Base-by-base conservation (phyloP, 176 grass and related monocot genomes). In the Zoysia japonica region DNA sequence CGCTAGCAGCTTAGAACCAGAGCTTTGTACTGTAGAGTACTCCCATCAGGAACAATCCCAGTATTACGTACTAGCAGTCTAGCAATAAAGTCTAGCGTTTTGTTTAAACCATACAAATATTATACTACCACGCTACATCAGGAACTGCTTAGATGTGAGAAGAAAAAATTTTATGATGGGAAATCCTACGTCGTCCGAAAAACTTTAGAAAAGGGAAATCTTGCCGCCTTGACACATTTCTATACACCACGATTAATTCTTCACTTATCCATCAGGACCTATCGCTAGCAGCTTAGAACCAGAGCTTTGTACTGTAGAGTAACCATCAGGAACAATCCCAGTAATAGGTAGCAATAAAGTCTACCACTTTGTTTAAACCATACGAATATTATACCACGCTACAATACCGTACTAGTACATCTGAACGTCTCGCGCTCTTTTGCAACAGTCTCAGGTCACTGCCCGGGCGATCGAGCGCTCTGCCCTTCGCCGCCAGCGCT, bases 301-400 rank as follows among this genome's bases (percentile, higher is more conserved):
- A 11, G 5, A 80, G 35, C 63, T 28, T 19, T 17, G 38, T 4
- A 28, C 5, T 1, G 5, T 69, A 7, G 50, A 69, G 8, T 80
- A 65, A 19, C 78, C 78, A 36, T 0, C 5, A 11, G 51, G 65
- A 80, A 80, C 78, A 59, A 9, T 69, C 36, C 78, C 78, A 59
- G 57, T 80, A 17, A 1, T 80, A 15, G 28, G 40, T 15, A 56
- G 28, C 19, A 35, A 56, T 3, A 45, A 20, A 62, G 43, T 11
- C 35, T 50, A 16, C 0, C n/a, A 36, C 47, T 28, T 28, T 28
- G 28, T 28, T 28, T 28, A 28, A 28, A 28, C 28, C 28, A 28
- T 28, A 28, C 28, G 28, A 28, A 28, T 28, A 28, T 28, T 28
- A 28, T 28, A 28, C 28, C 28, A 28, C 28, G 28, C 28, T 28